These are phyloP conservation scores for Colletotrichum cereale DNA, from an alignment of 2,329 filamentous ascomycete genomes.

Conservation along the genomic window DNA sequence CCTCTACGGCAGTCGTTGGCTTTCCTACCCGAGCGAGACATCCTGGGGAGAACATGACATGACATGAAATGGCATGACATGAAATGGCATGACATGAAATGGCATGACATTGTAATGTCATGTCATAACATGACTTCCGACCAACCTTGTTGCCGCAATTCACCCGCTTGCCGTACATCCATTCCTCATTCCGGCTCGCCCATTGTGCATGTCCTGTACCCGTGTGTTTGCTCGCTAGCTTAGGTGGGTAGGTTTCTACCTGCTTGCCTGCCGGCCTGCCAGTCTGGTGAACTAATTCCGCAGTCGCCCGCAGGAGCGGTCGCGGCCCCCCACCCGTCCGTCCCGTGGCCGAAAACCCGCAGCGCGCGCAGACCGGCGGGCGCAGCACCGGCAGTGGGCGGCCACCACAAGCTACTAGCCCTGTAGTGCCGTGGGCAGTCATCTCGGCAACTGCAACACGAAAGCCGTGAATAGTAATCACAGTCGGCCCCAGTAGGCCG, in stretches of 20 bases:
- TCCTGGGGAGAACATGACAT: neutral
- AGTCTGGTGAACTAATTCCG: neutral
- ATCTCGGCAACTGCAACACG: neutral
- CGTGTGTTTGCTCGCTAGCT: too few species aligned
- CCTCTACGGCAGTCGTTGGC: neutral
- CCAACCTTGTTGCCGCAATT: neutral
- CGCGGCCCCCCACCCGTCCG: neutral
- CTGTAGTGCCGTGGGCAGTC: neutral
- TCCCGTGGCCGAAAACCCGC: neutral
- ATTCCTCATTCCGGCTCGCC: neutral
- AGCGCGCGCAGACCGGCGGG: neutral
- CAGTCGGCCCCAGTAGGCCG: neutral
- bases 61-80: neutral
- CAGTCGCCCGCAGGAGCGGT: constrained; percentile 13
- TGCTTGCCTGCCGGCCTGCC: neutral
- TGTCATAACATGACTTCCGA: neutral
- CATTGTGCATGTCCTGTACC: neutral
- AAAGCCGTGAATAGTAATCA: neutral
- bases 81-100: neutral
- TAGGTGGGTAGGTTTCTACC: neutral
- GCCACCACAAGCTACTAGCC: too few species aligned
- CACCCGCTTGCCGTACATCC: neutral
- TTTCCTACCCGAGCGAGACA: neutral
- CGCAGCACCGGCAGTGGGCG: neutral
- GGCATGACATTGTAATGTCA: neutral